Percentiles rank a stretch among this genome's conserved stretches.
Evolutionary conservation across 305 asterid genomes (phyloP).

Genomic region (Fraxinus baroniana): DNA sequence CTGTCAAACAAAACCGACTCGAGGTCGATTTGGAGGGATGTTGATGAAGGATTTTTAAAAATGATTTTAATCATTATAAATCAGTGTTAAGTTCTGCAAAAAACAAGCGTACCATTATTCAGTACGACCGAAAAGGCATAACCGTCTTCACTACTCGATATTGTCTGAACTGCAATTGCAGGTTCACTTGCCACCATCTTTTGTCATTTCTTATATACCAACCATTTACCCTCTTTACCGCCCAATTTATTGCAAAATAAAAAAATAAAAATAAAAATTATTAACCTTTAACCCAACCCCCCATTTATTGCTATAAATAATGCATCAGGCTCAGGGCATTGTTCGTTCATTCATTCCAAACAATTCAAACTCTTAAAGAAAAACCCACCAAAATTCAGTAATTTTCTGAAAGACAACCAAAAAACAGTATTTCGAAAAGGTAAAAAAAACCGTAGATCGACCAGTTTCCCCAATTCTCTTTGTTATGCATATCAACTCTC

Average conservation of each 20-base stretch:
- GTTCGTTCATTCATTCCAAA: not conserved
- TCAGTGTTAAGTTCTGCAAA: not conserved
- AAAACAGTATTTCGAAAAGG: not conserved
- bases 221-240: not conserved
- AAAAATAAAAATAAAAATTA: not conserved
- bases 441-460: not conserved
- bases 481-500: constrained; percentile 26
- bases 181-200: not conserved
- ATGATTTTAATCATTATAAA: too few species aligned
- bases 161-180: not conserved
- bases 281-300: not conserved
- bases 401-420: not conserved
- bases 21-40: too few species aligned
- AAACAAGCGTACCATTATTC: not conserved
- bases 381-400: not conserved
- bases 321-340: not conserved
- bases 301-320: constrained; percentile 23
- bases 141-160: not conserved
- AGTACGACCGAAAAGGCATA: not conserved
- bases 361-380: constrained; percentile 3
- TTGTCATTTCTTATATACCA: not conserved
- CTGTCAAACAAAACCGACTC: too few species aligned
- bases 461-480: constrained; percentile 14
- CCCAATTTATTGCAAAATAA: not conserved
- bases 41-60: too few species aligned